These are phyloP conservation scores for Pleoardoris graminearum DNA, from an alignment of 2,329 filamentous ascomycete genomes.

Conservation along the genomic window DNA sequence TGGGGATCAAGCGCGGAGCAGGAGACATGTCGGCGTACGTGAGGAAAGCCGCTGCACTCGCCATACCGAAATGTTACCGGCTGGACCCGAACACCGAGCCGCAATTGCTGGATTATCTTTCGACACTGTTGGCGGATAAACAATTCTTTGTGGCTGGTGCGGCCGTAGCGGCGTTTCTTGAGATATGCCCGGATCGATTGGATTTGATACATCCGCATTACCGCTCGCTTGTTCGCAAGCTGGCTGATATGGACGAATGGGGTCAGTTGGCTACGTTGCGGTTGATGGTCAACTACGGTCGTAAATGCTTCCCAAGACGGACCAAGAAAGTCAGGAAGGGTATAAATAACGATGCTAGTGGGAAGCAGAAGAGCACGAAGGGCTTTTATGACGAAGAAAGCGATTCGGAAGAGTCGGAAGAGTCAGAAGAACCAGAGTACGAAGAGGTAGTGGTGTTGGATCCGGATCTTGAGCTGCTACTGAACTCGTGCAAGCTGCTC, in stretches of 20 bases:
- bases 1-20: conserved; percentile 92
- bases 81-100: conserved; percentile 85
- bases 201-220: conserved; percentile 93
- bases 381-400: conserved; percentile 72
- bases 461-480: conserved; percentile 77
- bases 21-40: conserved; percentile 95
- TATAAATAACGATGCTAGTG: conserved; percentile 44
- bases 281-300: conserved; percentile 81
- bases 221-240: conserved; percentile 78
- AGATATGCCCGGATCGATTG: conserved; percentile 83
- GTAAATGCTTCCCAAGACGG: conserved; percentile 81
- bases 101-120: conserved; percentile 80
- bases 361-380: conserved; percentile 54
- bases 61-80: conserved; percentile 94
- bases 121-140: conserved; percentile 78
- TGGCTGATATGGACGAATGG: conserved; percentile 99
- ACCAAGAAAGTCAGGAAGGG: conserved; percentile 61
- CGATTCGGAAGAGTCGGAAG: conserved; percentile 51
- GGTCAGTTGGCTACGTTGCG: conserved; percentile 82
- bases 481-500: conserved; percentile 80
- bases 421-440: conserved; percentile 51
- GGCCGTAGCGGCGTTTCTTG: conserved; percentile 84
- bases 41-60: conserved; percentile 86
- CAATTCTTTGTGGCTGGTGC: conserved; percentile 97
- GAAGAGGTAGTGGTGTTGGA: conserved; percentile 69